These are phyloP conservation scores for Termitomyces sp. DNA, from an alignment of 768 basidiomycete genomes.

Conservation along the genomic window DNA sequence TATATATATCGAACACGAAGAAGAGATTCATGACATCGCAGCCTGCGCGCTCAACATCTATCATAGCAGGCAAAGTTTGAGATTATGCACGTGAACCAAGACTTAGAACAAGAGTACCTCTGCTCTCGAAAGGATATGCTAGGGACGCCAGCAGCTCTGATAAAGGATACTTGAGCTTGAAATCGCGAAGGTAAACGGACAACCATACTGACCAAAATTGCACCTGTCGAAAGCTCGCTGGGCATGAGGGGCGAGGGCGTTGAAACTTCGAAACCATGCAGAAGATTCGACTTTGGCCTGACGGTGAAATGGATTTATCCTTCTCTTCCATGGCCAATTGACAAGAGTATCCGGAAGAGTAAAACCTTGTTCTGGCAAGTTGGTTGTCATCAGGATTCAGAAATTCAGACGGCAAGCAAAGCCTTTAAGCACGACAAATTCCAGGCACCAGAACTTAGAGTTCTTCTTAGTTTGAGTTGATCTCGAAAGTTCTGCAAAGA, in stretches of 20 bases:
- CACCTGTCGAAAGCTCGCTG: conserved; percentile 41
- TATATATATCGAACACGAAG: conserved; percentile 50
- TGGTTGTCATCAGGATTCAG: not conserved
- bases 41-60: conserved; percentile 31
- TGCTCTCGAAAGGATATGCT: conserved; percentile 31
- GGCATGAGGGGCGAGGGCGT: conserved; percentile 32
- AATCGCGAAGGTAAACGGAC: not conserved
- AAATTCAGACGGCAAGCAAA: too few species aligned
- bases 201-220: conserved; percentile 35
- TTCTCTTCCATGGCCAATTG: conserved; percentile 45
- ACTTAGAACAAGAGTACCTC: conserved; percentile 26
- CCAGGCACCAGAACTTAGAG: too few species aligned
- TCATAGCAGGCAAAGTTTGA: too few species aligned
- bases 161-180: not conserved
- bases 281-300: conserved; percentile 33
- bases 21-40: conserved; percentile 54
- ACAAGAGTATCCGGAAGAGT: conserved; percentile 37
- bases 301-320: conserved; percentile 37
- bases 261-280: conserved; percentile 37
- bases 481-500: too few species aligned
- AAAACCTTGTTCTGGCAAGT: not conserved
- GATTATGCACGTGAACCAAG: not conserved
- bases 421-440: too few species aligned
- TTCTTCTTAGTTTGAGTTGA: too few species aligned
- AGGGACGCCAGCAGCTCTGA: conserved; percentile 32